phyloP scores from a whole-genome alignment of 2,329 filamentous ascomycete genomes.

The Tolypocladium ophioglossoides region DNA sequence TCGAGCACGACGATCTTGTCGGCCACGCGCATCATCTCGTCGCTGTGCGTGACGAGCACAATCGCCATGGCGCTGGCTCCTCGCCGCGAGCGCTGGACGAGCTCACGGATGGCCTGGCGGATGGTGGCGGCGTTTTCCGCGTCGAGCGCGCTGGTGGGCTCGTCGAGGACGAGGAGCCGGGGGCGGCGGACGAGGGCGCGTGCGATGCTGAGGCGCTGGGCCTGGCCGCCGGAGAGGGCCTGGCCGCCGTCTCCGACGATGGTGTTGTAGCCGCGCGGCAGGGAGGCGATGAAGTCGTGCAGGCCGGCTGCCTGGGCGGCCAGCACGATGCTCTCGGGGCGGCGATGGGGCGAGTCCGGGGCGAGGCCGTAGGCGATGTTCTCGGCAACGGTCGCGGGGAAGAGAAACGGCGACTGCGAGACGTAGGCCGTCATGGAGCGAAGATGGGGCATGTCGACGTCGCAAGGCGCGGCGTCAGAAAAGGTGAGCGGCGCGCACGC shows the following conservation, averaged over 20 bases:
- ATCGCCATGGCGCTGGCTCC: slow-evolving; percentile 48
- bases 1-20: slow-evolving; percentile 64
- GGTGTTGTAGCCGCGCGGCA: slow-evolving; percentile 53
- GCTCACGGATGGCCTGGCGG: slow-evolving; percentile 44
- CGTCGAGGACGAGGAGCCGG: slow-evolving; percentile 68
- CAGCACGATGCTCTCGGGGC: slow-evolving; percentile 29
- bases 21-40: slow-evolving; percentile 78
- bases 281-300: slow-evolving; percentile 63
- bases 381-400: slow-evolving; percentile 63
- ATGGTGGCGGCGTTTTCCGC: slow-evolving; percentile 54
- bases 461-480: slow-evolving; percentile 41
- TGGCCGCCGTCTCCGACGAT: slow-evolving; percentile 67
- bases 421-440: slow-evolving; percentile 57
- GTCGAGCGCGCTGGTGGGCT: slow-evolving; percentile 77
- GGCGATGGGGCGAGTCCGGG: slow-evolving; percentile 38
- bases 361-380: slow-evolving; percentile 77
- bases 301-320: slow-evolving; percentile 54
- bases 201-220: slow-evolving; percentile 72
- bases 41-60: slow-evolving; percentile 71
- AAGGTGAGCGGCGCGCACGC: slow-evolving; percentile 39
- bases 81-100: slow-evolving; percentile 29
- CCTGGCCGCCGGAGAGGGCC: slow-evolving; percentile 68
- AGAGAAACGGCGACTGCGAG: slow-evolving; percentile 62
- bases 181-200: slow-evolving; percentile 65
- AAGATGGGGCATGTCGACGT: slow-evolving; percentile 49